These are phyloP conservation scores for Spinellus fusiger DNA, from an alignment of 192 early-diverging fungal genomes.

Conservation along the genomic window DNA sequence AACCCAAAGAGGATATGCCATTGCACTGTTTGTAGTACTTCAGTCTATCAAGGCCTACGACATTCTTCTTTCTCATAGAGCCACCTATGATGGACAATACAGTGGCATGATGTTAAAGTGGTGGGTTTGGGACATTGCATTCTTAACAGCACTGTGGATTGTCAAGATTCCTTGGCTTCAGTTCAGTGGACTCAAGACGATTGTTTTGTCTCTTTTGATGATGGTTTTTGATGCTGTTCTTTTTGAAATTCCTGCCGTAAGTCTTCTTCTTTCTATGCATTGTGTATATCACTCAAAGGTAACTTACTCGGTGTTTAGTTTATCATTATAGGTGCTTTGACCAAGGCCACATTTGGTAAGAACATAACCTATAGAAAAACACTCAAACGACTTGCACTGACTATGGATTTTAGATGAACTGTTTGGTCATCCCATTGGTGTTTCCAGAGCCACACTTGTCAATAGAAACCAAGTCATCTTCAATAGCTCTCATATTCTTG, in stretches of 20 bases:
- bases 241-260: slow-evolving; percentile 22
- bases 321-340: not conserved
- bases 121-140: slow-evolving; percentile 31
- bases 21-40: slow-evolving; percentile 31
- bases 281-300: not conserved
- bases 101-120: slow-evolving; percentile 35
- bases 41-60: slow-evolving; percentile 36
- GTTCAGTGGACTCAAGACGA: slow-evolving; percentile 28
- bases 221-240: slow-evolving; percentile 5
- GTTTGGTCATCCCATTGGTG: slow-evolving; percentile 25
- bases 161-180: slow-evolving; percentile 46
- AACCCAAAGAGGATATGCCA: slow-evolving; percentile 34
- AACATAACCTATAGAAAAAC: not conserved
- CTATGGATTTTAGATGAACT: slow-evolving; percentile 9
- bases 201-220: slow-evolving; percentile 6
- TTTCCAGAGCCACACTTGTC: slow-evolving; percentile 24
- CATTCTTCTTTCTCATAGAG: slow-evolving; percentile 19
- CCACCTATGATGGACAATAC: slow-evolving; percentile 33
- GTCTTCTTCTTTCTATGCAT: not conserved
- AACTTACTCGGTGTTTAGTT: not conserved
- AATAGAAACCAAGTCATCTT: slow-evolving; percentile 29
- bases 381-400: not conserved
- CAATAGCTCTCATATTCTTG: slow-evolving; percentile 36
- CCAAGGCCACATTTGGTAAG: not conserved
- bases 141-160: slow-evolving; percentile 32